Base-by-base conservation (phyloP, 108 stramenopile genomes). In the Fistulifera pelliculosa region DNA sequence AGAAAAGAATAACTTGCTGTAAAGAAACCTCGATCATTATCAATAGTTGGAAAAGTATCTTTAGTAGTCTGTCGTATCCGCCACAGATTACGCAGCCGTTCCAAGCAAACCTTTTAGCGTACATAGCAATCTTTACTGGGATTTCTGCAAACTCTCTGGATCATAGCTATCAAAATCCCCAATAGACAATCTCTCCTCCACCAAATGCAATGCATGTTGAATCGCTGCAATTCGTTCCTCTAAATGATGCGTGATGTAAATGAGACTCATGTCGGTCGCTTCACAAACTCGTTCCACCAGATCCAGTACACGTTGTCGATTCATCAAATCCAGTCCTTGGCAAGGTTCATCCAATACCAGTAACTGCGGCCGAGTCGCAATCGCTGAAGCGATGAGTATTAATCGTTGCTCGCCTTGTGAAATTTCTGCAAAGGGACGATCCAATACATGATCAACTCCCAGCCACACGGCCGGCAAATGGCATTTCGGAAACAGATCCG, bases 361-460 rank as follows among this genome's bases (percentile, higher is more conserved):
- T 6, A 90, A 57, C 16, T 55, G 52, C 18, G 88, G 88, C n/a
- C 74, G 56, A 19, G 52, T 58, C 8, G 82, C 77, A 19, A 90
- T 45, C 24, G 84, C 73, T 8, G 73, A 60, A 2, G 73, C 80
- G 35, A 90, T 59, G 35, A 90, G 72, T 0, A 77, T 62, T n/a
- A 90, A 16, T 49, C 83, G 83, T 70, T 90, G 88, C 56, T 90
- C 56, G 41, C 88, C 88, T 54, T 90, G 88, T n/a, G 81, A 83
- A 19, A 90, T 65, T 0, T 55, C 42, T 17, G 57, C 42, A 53
- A 90, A 86, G 21, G 61, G 66, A 38, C 68, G 56, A 15, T 55
- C 55, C 31, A 45, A 73, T 52, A 45, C 53, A 44, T 38, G 58
- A 16, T 59, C 57, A 16, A 64, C 41, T 18, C 47, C 66, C 1